Percentiles rank a stretch among this genome's conserved stretches.
These are phyloP conservation scores for Chaetomium sp. DNA, from an alignment of 2,329 filamentous ascomycete genomes.

Conservation along the genomic window DNA sequence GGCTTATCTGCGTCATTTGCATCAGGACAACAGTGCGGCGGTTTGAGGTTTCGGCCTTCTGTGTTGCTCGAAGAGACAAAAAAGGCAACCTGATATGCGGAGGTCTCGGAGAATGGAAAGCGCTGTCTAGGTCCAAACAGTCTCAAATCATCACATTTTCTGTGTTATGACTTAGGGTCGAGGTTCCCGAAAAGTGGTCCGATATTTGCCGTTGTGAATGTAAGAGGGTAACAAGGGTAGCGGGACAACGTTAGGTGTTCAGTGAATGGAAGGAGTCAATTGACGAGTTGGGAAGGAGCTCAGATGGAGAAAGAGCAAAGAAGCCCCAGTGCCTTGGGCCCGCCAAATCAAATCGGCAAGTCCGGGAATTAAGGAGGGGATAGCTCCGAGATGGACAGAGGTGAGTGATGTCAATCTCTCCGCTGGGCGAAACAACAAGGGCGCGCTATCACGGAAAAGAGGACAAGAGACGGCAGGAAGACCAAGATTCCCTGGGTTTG, in stretches of 20 bases:
- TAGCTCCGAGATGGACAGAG: neutral
- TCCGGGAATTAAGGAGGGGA: neutral
- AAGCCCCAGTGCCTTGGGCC: neutral
- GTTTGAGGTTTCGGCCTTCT: neutral
- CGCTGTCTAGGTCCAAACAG: too few relatives aligned
- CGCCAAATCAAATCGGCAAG: constrained; percentile 1
- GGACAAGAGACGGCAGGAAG: neutral
- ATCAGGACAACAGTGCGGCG: neutral
- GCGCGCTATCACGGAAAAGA: neutral
- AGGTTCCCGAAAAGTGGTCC: too few relatives aligned
- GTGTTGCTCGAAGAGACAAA: neutral
- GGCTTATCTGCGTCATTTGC: constrained; percentile 53
- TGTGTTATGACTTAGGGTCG: too few relatives aligned
- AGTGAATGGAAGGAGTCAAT: constrained; percentile 6
- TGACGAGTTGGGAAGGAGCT: constrained; percentile 11
- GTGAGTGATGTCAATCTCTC: constrained; percentile 4
- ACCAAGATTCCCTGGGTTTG: neutral
- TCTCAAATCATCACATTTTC: too few relatives aligned
- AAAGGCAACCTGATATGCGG: too few relatives aligned
- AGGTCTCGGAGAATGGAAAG: too few relatives aligned
- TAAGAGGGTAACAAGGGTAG: too few relatives aligned
- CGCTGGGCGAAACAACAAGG: neutral
- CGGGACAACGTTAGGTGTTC: neutral
- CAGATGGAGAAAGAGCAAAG: constrained; percentile 3
- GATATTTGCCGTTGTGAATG: too few relatives aligned